Evolutionary conservation across 495 filamentous ascomycete genomes (phyloP), one percentile per base, ranked within the genome.

Genomic region (Penicillium malachiteum): DNA sequence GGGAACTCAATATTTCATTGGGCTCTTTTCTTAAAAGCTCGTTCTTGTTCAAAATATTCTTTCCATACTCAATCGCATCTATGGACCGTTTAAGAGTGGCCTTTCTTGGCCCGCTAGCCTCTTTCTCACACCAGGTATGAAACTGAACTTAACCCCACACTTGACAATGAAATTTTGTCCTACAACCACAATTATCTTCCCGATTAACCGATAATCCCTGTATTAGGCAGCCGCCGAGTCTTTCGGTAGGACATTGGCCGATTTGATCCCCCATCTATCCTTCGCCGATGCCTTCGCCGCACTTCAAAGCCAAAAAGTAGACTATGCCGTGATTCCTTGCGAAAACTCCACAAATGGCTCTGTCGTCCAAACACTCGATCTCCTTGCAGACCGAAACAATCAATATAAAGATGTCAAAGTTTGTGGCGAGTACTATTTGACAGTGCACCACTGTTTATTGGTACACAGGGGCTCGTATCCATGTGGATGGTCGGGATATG

Each of bases 311-410:
- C 71, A 80, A 54, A 55, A 68, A 18, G 79, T 80, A 0, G 70
- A 78, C 54, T 87, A 84, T 63, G 93, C 91, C 55, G 89, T 98
- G 4, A 89, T 97, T 13, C 94, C 94, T 31, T 92, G 95, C 73
- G 94, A 98, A 71, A 98, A 98, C 72, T 92, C 87, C 9, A 91
- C 91, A 59, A 95, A 97, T 72, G 94, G 94, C 57, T 85, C 86
- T 41, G 95, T 98, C 39, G 84, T 93, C 21, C 83, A 86, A 66
- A 96, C 92, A 0, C 82, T 98, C 7, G 92, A 96, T 69, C 83
- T 92, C 50, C 80, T 98, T 50, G 89, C 90, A 56, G 91, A 96
- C 71, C 79, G 87, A 34, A 68, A 73, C 26, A 61, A 65, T 51
- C 60, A 65, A 31, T 89, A 85, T 65, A 76, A 77, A 14, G 83